phyloP scores from a whole-genome alignment of 2,329 filamentous ascomycete species.

The Fusarium heterosporum region DNA sequence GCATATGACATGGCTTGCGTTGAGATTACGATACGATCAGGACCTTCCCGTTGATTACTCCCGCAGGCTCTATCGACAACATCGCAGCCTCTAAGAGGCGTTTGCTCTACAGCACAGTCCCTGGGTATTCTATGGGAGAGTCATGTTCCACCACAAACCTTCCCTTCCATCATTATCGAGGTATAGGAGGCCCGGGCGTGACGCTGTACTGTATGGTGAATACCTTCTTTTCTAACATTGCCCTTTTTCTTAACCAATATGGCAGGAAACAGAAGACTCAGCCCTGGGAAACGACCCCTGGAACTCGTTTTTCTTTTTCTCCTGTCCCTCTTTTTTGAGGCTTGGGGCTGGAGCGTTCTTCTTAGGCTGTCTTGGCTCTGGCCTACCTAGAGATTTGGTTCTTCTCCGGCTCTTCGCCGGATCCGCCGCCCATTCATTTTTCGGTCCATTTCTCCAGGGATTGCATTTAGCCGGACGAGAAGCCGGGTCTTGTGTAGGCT shows the following conservation, averaged over 20 bases:
- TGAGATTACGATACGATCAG: conserved; percentile 12
- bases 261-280: background rate
- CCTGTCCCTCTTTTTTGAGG: conserved; percentile 6
- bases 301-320: background rate
- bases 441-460: conserved; percentile 38
- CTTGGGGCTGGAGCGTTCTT: conserved; percentile 40
- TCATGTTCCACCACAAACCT: background rate
- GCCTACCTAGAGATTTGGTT: conserved; percentile 22
- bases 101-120: conserved; percentile 1
- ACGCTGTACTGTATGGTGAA: conserved; percentile 28
- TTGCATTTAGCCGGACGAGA: conserved; percentile 44
- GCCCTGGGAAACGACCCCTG: conserved; percentile 20
- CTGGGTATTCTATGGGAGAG: background rate
- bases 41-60: conserved; percentile 24
- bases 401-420: conserved; percentile 36
- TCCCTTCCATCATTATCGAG: conserved; percentile 3
- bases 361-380: conserved; percentile 23
- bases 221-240: background rate
- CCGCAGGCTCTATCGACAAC: conserved; percentile 22
- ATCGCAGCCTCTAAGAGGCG: conserved; percentile 20
- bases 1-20: conserved; percentile 1
- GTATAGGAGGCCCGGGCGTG: conserved; percentile 30
- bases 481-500: conserved; percentile 27
- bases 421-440: conserved; percentile 45
- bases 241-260: background rate